Percentiles rank a stretch among this genome's conserved stretches.
phyloP scores from a whole-genome alignment of 805 yeast genomes.

The Candida multigemmis region DNA sequence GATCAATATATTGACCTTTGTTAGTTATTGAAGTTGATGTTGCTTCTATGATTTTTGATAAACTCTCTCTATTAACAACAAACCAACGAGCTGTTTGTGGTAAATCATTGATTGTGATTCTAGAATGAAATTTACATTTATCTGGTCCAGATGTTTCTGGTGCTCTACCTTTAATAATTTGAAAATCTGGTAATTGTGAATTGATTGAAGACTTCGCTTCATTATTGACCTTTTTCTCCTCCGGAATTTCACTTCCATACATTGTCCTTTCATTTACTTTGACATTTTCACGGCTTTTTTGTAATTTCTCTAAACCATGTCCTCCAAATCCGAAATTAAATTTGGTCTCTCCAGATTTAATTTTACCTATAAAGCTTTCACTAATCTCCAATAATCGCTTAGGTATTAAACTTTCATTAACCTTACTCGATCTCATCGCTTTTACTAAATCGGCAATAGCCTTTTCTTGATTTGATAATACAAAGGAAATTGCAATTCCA shows the following conservation, averaged over 20 bases:
- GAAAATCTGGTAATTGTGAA: conserved; percentile 31
- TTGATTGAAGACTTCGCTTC: conserved; percentile 7
- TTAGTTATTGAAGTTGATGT: conserved; percentile 73
- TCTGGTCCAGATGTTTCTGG: conserved; percentile 52
- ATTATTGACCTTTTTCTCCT: conserved; percentile 5
- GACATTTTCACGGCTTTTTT: conserved; percentile 12
- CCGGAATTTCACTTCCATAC: conserved; percentile 32
- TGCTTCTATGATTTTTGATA: conserved; percentile 56
- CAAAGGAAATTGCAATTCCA: conserved; percentile 58
- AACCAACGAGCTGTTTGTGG: conserved; percentile 78
- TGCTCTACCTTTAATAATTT: conserved; percentile 42
- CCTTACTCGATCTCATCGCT: conserved; percentile 53
- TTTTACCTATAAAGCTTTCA: conserved; percentile 44
- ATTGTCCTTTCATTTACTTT: conserved; percentile 41
- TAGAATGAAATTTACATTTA: conserved; percentile 49
- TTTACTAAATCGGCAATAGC: conserved; percentile 61
- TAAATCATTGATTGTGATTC: conserved; percentile 71
- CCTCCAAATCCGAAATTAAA: conserved; percentile 85
- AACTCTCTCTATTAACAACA: conserved; percentile 58
- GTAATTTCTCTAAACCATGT: conserved; percentile 44
- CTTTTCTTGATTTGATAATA: conserved; percentile 52
- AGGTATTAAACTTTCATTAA: conserved; percentile 37
- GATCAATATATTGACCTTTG: conserved; percentile 63
- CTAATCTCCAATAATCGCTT: conserved; percentile 42
- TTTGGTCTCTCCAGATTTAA: conserved; percentile 57